These are phyloP conservation scores for Leccinellum luteum DNA, from an alignment of 768 basidiomycete genomes.

Conservation along the genomic window DNA sequence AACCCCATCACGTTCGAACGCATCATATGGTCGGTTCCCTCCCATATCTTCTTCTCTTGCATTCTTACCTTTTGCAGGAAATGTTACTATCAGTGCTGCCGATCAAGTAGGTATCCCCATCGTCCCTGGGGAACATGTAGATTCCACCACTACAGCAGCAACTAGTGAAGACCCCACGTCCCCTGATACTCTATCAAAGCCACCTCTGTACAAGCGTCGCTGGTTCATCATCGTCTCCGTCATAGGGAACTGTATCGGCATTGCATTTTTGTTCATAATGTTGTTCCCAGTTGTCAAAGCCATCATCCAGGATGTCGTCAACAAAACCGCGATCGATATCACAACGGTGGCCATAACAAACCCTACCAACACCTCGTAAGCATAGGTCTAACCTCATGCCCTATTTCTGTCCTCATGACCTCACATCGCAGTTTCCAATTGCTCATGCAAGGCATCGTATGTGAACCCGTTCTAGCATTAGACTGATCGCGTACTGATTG, in stretches of 20 bases:
- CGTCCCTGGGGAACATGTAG: not conserved
- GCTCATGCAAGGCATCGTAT: slow-evolving; percentile 51
- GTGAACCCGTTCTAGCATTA: slow-evolving; percentile 5
- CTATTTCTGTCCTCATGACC: not conserved
- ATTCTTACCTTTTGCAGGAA: slow-evolving; percentile 3
- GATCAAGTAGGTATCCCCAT: slow-evolving; percentile 1
- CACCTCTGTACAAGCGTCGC: slow-evolving; percentile 58
- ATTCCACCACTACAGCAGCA: not conserved
- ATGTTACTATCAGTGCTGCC: not conserved
- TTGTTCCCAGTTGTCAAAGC: slow-evolving; percentile 68
- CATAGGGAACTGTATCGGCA: slow-evolving; percentile 49
- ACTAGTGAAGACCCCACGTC: not conserved
- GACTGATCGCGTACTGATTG: not conserved
- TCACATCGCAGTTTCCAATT: slow-evolving; percentile 46
- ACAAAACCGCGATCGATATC: slow-evolving; percentile 52
- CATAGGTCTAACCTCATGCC: no score
- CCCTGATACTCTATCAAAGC: slow-evolving; percentile 11
- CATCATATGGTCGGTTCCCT: slow-evolving; percentile 11
- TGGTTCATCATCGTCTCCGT: slow-evolving; percentile 61
- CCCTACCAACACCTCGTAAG: slow-evolving; percentile 58
- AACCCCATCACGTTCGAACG: slow-evolving; percentile 4
- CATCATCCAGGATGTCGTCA: slow-evolving; percentile 63
- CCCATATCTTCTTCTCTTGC: not conserved
- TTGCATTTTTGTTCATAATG: slow-evolving; percentile 63
- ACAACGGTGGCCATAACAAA: slow-evolving; percentile 48